Percentiles rank a stretch among this genome's conserved stretches.
phyloP scores from a whole-genome alignment of 495 filamentous ascomycete genomes.

The Lophium mytilinum region DNA sequence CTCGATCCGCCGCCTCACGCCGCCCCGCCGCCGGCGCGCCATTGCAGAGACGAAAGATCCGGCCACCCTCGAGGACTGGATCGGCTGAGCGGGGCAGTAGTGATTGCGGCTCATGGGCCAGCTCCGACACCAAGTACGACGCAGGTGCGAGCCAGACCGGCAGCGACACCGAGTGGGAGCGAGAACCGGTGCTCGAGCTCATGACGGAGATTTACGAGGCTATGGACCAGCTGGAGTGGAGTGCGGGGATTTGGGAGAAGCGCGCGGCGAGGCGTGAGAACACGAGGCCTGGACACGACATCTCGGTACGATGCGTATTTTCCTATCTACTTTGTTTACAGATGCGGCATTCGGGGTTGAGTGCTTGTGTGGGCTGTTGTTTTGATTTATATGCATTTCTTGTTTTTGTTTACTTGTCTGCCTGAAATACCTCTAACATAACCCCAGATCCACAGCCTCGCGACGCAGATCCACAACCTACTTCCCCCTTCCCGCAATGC shows the following conservation, averaged over 20 bases:
- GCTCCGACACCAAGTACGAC: neutral
- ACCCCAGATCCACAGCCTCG: constrained; percentile 17
- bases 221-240: constrained; percentile 12
- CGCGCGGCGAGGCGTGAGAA: neutral
- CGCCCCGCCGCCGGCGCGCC: constrained; percentile 23
- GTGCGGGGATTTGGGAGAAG: neutral
- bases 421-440: constrained; percentile 6
- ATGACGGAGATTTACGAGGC: constrained; percentile 19
- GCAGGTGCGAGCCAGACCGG: neutral
- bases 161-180: neutral
- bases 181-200: constrained; percentile 9
- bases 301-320: neutral
- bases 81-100: constrained; percentile 23
- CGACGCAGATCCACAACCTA: constrained; percentile 9
- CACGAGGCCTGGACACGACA: neutral
- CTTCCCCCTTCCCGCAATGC: constrained; percentile 13
- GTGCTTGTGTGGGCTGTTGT: too few species aligned
- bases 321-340: neutral
- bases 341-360: too few species aligned
- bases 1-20: constrained; percentile 26
- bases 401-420: neutral
- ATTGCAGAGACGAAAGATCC: constrained; percentile 28
- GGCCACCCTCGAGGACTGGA: constrained; percentile 29
- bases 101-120: constrained; percentile 1
- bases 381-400: neutral